These are phyloP conservation scores for Marsdenia floribunda DNA, from an alignment of 257 asterid genomes.

Conservation along the genomic window DNA sequence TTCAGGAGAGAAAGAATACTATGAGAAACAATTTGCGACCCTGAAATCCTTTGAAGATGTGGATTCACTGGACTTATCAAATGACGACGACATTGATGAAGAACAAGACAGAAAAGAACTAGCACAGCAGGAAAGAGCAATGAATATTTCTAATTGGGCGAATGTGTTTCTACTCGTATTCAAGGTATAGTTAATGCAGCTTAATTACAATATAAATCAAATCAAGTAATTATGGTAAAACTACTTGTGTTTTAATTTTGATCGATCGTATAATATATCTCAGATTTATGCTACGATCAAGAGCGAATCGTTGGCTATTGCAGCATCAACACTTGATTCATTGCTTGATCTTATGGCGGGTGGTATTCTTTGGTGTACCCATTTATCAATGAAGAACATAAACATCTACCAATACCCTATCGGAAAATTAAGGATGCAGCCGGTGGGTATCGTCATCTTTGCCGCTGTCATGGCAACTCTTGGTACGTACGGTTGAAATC, in stretches of 20 bases:
- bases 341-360: conserved; percentile 75
- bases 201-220: too few species aligned
- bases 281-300: conserved; percentile 55
- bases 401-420: conserved; percentile 72
- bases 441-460: conserved; percentile 68
- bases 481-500: conserved; percentile 25
- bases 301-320: conserved; percentile 73
- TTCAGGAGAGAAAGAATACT: conserved; percentile 64
- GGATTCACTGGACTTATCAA: conserved; percentile 37
- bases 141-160: conserved; percentile 62
- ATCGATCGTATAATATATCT: too few species aligned
- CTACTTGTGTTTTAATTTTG: background rate
- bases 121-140: conserved; percentile 59
- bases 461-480: conserved; percentile 76
- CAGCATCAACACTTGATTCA: conserved; percentile 67
- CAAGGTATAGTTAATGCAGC: conserved; percentile 30
- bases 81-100: conserved; percentile 31
- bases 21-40: conserved; percentile 62
- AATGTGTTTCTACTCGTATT: conserved; percentile 58
- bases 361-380: conserved; percentile 63
- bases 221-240: too few species aligned
- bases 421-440: conserved; percentile 64
- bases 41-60: conserved; percentile 67
- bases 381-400: conserved; percentile 61
- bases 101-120: conserved; percentile 39